Percentiles rank a stretch among this genome's conserved stretches.
These are phyloP conservation scores for Tulasnella sp. DNA, from an alignment of 768 basidiomycete species.

Conservation along the genomic window DNA sequence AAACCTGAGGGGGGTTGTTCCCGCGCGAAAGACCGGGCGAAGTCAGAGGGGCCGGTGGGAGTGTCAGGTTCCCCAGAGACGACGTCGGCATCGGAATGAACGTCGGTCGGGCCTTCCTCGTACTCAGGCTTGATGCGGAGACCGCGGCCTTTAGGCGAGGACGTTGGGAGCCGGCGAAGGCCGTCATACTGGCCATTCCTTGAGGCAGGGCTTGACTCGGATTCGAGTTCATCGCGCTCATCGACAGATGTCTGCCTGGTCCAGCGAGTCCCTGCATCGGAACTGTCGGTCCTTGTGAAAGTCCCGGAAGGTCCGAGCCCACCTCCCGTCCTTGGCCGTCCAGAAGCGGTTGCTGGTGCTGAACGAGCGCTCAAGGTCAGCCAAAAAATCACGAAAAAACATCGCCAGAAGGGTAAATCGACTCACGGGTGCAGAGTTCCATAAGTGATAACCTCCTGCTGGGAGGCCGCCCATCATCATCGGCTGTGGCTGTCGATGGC, in stretches of 20 bases:
- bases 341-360: conserved; percentile 25
- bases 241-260: conserved; percentile 21
- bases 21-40: conserved; percentile 9
- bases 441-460: conserved; percentile 26
- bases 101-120: conserved; percentile 15
- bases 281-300: background rate
- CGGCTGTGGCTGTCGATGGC: conserved; percentile 12
- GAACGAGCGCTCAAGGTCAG: background rate
- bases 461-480: conserved; percentile 20
- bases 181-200: background rate
- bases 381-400: background rate
- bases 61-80: conserved; percentile 15
- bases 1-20: background rate
- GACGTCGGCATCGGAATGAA: conserved; percentile 24
- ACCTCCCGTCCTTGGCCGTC: conserved; percentile 7
- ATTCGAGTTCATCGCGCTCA: conserved; percentile 21
- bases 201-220: background rate
- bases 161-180: background rate
- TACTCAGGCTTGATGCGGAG: conserved; percentile 8
- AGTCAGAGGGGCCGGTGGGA: conserved; percentile 22
- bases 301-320: conserved; percentile 15
- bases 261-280: conserved; percentile 23
- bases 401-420: background rate
- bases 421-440: conserved; percentile 28
- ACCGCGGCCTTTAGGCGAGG: conserved; percentile 18